Evolutionary conservation across 78 protist species (phyloP).

Genomic region (Emiliania huxleyi): DNA sequence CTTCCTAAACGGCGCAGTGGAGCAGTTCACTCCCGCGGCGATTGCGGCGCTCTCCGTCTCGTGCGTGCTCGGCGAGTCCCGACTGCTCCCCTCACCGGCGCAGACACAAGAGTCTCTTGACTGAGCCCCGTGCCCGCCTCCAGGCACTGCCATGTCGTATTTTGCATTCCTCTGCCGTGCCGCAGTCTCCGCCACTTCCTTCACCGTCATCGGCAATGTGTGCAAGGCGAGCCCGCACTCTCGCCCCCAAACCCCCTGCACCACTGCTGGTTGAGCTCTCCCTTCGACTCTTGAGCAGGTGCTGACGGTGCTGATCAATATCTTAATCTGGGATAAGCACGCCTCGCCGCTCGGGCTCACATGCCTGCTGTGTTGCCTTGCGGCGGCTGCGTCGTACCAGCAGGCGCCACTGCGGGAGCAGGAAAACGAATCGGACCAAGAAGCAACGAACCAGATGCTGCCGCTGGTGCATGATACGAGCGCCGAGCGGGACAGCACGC

Average conservation of each 20-base stretch:
- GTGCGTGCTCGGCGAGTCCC: background rate
- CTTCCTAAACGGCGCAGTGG: background rate
- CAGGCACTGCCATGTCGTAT: background rate
- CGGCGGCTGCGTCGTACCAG: background rate
- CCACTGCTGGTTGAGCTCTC: background rate
- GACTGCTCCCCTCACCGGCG: too few species aligned
- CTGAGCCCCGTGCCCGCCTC: background rate
- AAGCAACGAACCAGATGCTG: too few species aligned
- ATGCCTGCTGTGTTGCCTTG: background rate
- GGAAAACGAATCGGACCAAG: too few species aligned
- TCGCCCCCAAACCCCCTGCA: background rate
- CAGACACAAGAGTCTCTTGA: too few species aligned
- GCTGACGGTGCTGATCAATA: background rate
- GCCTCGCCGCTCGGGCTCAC: background rate
- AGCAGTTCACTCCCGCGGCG: background rate
- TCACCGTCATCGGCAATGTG: constrained; percentile 23
- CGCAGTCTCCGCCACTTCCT: background rate
- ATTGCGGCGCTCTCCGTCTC: background rate
- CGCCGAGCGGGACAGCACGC: too few species aligned
- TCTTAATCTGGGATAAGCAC: background rate
- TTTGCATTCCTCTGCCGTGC: constrained; percentile 19
- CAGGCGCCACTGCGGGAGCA: too few species aligned
- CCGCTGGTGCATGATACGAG: too few species aligned
- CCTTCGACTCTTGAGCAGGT: background rate
- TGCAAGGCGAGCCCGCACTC: background rate